Base-by-base conservation (phyloP, 768 basidiomycete species). In the Lyophyllum shimeji region DNA sequence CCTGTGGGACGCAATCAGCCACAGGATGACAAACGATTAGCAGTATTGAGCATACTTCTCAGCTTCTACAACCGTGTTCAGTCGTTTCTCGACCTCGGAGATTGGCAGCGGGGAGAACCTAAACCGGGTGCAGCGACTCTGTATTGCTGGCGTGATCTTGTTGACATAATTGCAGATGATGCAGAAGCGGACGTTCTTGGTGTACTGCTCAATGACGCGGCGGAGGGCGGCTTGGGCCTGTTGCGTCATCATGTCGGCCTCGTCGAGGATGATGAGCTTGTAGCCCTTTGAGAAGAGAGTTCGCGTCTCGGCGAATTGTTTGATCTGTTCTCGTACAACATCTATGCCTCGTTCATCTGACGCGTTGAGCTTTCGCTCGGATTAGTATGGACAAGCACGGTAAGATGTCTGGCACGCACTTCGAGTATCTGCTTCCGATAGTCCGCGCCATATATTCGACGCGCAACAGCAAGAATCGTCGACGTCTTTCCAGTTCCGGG, bases 231-330 rank as follows among this genome's bases (percentile, higher is more conserved):
- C 92, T 68, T 99, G 97, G 1, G 97, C 97, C 53, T 92, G 89
- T 60, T 94, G 89, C 0, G 97, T 99, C 97, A 99, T 99, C 96
- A 97, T 97, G 78, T 99, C 97, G n/a, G 97, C 97, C 72, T 99
- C 97, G 63, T 99, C 97, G 31, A 99, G 84, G 58, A 99, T 87
- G 71, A 99, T 96, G 68, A 99, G 87, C 67, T 98, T 99, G 83
- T 87, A 98, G 17, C 93, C 93, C 65, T 95, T 95, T 12, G 93
- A 85, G 67, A 86, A 89, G 6, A 98, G 73, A 9, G 94, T 97
- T 50, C 94, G 85, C 13, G 95, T 98, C 74, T 95, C 93, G 1
- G 97, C 95, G 64, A 98, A 99, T 67, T 93, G 94, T 70, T 98
- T 99, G 70, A 99, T 95, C 77, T 98, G 95, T 71, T 98, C 97